These are phyloP conservation scores for Agarophyton chilense DNA, from an alignment of 23 red algal species.

Conservation along the genomic window DNA sequence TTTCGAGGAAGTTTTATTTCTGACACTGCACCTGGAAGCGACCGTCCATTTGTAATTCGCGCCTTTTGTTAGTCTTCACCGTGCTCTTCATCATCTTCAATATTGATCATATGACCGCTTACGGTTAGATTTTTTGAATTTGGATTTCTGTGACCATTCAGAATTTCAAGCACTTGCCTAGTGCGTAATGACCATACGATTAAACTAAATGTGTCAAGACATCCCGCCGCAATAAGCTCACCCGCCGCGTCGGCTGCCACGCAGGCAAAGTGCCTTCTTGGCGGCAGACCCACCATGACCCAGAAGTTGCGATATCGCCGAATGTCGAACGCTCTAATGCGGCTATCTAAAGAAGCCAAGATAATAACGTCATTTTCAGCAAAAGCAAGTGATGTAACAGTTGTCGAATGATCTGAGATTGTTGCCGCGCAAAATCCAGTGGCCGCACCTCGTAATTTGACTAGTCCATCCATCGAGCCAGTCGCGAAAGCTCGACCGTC, in stretches of 20 bases:
- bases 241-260: conserved; percentile 81
- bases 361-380: conserved; percentile 83
- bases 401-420: conserved; percentile 72
- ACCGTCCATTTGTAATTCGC: conserved; percentile 24
- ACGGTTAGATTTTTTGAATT: conserved; percentile 72
- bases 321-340: conserved; percentile 91
- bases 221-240: conserved; percentile 93
- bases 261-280: conserved; percentile 81
- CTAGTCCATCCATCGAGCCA: conserved; percentile 81
- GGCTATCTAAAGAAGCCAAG: conserved; percentile 85
- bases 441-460: conserved; percentile 86
- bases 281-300: conserved; percentile 71
- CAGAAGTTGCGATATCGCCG: conserved; percentile 92
- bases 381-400: conserved; percentile 87
- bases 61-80: conserved; percentile 48
- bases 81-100: conserved; percentile 71
- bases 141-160: conserved; percentile 85
- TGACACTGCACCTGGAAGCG: conserved; percentile 60
- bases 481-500: conserved; percentile 87
- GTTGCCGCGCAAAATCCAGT: conserved; percentile 90
- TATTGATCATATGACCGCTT: conserved; percentile 58
- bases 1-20: conserved; percentile 52
- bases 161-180: conserved; percentile 82
- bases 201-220: conserved; percentile 85
- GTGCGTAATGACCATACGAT: conserved; percentile 92